Evolutionary conservation across 2,329 filamentous ascomycete species (phyloP).

Genomic region (Sclerotinia nivalis): DNA sequence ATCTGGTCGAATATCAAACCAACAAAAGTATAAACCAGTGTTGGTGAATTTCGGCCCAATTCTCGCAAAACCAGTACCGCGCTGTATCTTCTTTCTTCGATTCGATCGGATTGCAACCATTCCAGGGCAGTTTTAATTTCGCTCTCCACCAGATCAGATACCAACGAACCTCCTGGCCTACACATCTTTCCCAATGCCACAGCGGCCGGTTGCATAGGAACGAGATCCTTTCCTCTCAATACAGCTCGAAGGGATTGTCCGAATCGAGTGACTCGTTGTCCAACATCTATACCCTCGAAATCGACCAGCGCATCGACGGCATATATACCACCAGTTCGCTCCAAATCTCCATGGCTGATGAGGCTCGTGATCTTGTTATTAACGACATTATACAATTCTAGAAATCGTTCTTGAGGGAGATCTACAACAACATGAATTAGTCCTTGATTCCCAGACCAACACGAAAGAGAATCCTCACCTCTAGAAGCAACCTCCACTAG

Average conservation of each 20-base stretch:
- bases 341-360: constrained; percentile 81
- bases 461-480: constrained; percentile 32
- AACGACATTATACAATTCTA: constrained; percentile 66
- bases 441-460: not conserved
- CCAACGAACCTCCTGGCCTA: constrained; percentile 87
- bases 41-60: constrained; percentile 88
- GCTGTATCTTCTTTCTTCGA: constrained; percentile 90
- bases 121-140: constrained; percentile 96
- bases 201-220: constrained; percentile 87
- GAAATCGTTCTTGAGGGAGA: constrained; percentile 77
- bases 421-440: constrained; percentile 51
- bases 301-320: constrained; percentile 92
- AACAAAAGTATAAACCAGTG: constrained; percentile 92
- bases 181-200: constrained; percentile 87
- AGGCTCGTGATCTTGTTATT: constrained; percentile 67
- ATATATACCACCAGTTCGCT: constrained; percentile 88
- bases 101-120: constrained; percentile 92
- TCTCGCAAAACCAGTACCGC: constrained; percentile 90
- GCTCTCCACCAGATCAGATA: constrained; percentile 92
- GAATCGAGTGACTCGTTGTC: constrained; percentile 91
- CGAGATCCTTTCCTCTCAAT: constrained; percentile 85
- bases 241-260: constrained; percentile 86
- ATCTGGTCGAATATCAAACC: constrained; percentile 94
- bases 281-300: constrained; percentile 92
- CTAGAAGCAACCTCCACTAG: constrained; percentile 41